A percentile compares a stretch with the other conserved stretches of the same genome.
phyloP scores from a whole-genome alignment of 805 yeast genomes.

The Wickerhamomyces rabaulensis region DNA sequence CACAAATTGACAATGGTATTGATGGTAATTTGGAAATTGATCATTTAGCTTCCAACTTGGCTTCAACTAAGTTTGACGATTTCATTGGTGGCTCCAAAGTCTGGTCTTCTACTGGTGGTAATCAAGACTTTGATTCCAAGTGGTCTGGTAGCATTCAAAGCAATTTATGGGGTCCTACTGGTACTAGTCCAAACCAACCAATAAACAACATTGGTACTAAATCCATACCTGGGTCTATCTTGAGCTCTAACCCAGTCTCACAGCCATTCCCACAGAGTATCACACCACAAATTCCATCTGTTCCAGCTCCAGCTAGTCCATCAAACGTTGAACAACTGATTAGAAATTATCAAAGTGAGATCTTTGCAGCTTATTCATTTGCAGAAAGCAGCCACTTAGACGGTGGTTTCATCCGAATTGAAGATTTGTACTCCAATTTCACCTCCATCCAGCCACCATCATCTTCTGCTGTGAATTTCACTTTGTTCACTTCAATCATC shows the following conservation, averaged over 20 bases:
- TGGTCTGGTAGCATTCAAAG: neutral
- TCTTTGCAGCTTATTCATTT: constrained; percentile 7
- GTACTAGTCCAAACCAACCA: neutral
- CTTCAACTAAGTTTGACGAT: neutral
- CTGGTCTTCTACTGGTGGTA: neutral
- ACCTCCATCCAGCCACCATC: neutral
- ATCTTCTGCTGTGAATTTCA: neutral
- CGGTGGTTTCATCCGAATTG: constrained; percentile 8
- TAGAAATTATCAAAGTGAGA: constrained; percentile 7
- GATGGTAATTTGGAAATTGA: constrained; percentile 6
- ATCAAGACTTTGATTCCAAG: neutral
- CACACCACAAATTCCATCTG: neutral
- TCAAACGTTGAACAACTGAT: constrained; percentile 3
- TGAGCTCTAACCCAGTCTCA: neutral
- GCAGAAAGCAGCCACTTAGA: constrained; percentile 3
- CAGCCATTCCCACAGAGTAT: neutral
- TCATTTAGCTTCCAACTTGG: neutral
- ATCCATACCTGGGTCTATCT: neutral
- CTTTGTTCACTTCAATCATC: constrained; percentile 10
- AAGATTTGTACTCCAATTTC: constrained; percentile 4
- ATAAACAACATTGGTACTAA: neutral
- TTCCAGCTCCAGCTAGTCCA: neutral
- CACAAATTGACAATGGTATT: neutral
- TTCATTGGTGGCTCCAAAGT: neutral
- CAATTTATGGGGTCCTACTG: neutral